These are phyloP conservation scores for Apiospora sp. DNA, from an alignment of 2,329 filamentous ascomycete genomes.

Conservation along the genomic window DNA sequence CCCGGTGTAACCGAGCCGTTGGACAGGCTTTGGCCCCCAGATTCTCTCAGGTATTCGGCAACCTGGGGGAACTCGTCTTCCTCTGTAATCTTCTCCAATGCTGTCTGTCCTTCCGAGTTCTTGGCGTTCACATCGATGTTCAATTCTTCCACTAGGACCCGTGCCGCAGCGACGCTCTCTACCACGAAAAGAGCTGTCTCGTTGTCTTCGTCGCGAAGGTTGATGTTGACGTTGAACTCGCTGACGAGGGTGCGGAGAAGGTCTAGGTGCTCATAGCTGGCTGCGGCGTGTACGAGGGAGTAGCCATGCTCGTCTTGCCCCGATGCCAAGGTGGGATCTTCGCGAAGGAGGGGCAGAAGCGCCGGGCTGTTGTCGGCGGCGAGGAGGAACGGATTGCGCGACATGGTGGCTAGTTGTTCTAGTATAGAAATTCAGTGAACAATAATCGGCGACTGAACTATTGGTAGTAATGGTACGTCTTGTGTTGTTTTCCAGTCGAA, in stretches of 20 bases:
- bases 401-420: slow-evolving; percentile 46
- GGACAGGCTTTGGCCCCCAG: slow-evolving; percentile 41
- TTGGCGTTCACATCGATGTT: slow-evolving; percentile 70
- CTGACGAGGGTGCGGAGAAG: slow-evolving; percentile 78
- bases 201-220: slow-evolving; percentile 87
- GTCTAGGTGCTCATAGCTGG: slow-evolving; percentile 87
- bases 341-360: slow-evolving; percentile 77
- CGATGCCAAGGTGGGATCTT: slow-evolving; percentile 78
- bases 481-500: not conserved
- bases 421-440: too few species aligned
- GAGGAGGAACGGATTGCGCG: slow-evolving; percentile 72
- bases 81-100: slow-evolving; percentile 78
- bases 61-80: slow-evolving; percentile 83
- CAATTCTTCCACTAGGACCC: slow-evolving; percentile 83
- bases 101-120: slow-evolving; percentile 81
- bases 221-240: slow-evolving; percentile 80
- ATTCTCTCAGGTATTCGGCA: slow-evolving; percentile 69
- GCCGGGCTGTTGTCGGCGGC: slow-evolving; percentile 82
- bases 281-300: slow-evolving; percentile 90
- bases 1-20: slow-evolving; percentile 35
- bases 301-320: slow-evolving; percentile 92
- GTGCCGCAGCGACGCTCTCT: slow-evolving; percentile 81
- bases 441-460: too few species aligned
- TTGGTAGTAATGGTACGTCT: not conserved
- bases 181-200: slow-evolving; percentile 96